A percentile compares a stretch with the other conserved stretches of the same genome.
These are phyloP conservation scores for Boehmeria nivea DNA, from an alignment of 306 rosid genomes.

Conservation along the genomic window DNA sequence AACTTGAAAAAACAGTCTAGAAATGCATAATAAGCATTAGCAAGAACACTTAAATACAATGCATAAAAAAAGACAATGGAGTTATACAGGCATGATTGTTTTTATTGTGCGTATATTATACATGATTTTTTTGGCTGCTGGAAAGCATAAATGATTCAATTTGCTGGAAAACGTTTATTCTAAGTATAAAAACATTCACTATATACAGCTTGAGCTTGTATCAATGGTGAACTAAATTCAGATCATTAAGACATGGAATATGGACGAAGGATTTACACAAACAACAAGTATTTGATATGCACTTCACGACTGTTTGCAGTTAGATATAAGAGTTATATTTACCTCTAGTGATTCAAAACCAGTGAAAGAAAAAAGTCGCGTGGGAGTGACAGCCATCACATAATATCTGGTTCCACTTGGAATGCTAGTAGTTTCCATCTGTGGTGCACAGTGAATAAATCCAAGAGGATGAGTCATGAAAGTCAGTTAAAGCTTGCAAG, in stretches of 20 bases:
- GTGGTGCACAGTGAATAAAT: conserved; percentile 26
- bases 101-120: neutral
- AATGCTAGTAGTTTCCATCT: conserved; percentile 85
- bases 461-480: conserved; percentile 21
- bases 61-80: conserved; percentile 12
- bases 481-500: neutral
- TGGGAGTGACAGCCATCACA: conserved; percentile 95
- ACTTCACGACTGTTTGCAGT: neutral
- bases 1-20: conserved; percentile 77
- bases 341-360: conserved; percentile 83
- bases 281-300: no score
- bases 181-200: neutral
- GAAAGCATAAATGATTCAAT: neutral
- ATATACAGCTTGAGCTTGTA: no score
- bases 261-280: no score
- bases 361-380: conserved; percentile 84
- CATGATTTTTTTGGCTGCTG: neutral
- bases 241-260: neutral
- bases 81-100: neutral
- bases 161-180: neutral
- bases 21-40: conserved; percentile 25
- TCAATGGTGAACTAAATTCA: no score
- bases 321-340: conserved; percentile 28
- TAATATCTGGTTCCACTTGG: conserved; percentile 82
- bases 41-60: conserved; percentile 9